Evolutionary conservation across 139 green algal genomes (phyloP).

Genomic region (Tetraselmis striata): DNA sequence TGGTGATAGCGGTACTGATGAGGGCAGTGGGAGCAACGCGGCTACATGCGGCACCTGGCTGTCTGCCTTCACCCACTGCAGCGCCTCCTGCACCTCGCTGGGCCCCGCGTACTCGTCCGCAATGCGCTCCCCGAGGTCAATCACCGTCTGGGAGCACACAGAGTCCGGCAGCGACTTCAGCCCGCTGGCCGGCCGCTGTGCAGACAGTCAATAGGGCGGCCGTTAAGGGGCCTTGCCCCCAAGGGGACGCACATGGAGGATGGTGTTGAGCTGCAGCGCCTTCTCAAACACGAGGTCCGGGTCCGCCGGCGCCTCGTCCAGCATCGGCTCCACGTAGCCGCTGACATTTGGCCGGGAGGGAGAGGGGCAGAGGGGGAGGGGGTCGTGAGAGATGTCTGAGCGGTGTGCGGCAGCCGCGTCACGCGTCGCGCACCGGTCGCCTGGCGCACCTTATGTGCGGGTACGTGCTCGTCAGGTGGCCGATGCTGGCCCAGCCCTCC

Average conservation of each 20-base stretch:
- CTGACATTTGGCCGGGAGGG: too few species aligned
- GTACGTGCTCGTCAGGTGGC: slow-evolving; percentile 5
- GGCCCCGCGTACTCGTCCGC: neutral
- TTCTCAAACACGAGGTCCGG: neutral
- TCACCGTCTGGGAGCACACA: too few species aligned
- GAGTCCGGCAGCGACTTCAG: too few species aligned
- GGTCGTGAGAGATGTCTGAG: too few species aligned
- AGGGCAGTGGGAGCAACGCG: too few species aligned
- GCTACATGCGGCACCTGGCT: neutral
- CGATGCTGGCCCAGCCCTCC: slow-evolving; percentile 18
- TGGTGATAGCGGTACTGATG: too few species aligned
- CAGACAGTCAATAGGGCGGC: too few species aligned
- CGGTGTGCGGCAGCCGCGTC: too few species aligned
- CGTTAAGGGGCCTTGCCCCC: too few species aligned
- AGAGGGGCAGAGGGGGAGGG: too few species aligned
- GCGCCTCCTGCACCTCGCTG: neutral
- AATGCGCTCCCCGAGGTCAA: neutral
- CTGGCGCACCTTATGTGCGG: slow-evolving; percentile 17
- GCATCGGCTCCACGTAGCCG: neutral
- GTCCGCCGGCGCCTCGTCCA: neutral
- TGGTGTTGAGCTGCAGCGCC: neutral
- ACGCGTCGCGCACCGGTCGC: too few species aligned
- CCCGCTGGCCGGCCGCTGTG: too few species aligned
- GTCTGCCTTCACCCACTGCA: neutral
- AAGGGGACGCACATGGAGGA: neutral